Conservation (phyloP, 2,329 filamentous ascomycete genomes). For the Trichoderma atrobrunneum region DNA sequence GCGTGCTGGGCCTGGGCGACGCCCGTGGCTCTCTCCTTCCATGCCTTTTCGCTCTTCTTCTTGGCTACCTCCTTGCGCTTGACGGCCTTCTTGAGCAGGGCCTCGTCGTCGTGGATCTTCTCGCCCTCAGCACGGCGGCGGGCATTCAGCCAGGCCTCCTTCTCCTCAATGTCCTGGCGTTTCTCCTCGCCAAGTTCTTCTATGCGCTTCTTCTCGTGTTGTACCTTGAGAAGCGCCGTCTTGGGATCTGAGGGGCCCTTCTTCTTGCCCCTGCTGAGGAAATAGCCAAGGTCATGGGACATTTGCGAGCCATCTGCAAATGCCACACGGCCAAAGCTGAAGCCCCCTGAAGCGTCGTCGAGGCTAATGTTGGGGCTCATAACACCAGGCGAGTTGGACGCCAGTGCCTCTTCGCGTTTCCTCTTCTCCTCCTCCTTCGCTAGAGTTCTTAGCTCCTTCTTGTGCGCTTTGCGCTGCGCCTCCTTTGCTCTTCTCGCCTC, state of each 20-base stretch:
- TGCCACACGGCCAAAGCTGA: constrained; percentile 86
- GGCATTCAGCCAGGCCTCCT: constrained; percentile 90
- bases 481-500: constrained; percentile 86
- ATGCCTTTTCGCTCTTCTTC: constrained; percentile 88
- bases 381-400: constrained; percentile 59
- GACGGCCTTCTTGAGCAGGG: constrained; percentile 85
- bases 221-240: constrained; percentile 78
- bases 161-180: constrained; percentile 82
- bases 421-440: constrained; percentile 77
- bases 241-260: constrained; percentile 83
- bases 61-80: constrained; percentile 90
- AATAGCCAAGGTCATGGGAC: constrained; percentile 68
- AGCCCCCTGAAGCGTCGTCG: constrained; percentile 60
- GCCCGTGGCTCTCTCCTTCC: constrained; percentile 69
- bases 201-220: constrained; percentile 82
- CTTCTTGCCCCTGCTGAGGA: constrained; percentile 54
- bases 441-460: constrained; percentile 76
- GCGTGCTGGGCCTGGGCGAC: constrained; percentile 74
- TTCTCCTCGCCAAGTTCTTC: constrained; percentile 74
- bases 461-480: constrained; percentile 79
- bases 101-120: constrained; percentile 81
- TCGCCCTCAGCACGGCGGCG: constrained; percentile 87
- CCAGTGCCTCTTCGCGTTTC: constrained; percentile 61
- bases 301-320: constrained; percentile 83
- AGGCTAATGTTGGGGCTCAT: constrained; percentile 55